Evolutionary conservation across 306 rosid genomes (phyloP).

Genomic region (Acacia melanoxylon): DNA sequence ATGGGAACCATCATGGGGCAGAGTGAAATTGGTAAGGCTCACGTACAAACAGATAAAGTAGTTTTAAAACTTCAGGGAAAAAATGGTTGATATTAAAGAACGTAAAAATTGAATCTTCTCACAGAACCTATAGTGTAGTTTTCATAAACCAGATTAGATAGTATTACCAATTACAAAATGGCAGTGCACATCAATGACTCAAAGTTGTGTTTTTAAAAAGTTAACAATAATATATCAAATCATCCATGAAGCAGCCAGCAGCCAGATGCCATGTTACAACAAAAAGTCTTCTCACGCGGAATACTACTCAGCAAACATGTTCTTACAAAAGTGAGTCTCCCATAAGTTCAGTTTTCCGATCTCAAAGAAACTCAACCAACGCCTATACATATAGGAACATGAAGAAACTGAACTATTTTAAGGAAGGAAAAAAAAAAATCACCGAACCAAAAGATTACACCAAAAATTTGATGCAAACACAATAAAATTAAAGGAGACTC

Average conservation of each 20-base stretch:
- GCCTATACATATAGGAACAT: background rate
- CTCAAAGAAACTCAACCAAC: background rate
- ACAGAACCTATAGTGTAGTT: background rate
- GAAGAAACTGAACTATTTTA: background rate
- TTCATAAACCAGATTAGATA: constrained; percentile 1
- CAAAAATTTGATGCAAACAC: constrained; percentile 1
- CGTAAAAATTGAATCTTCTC: background rate
- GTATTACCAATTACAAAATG: constrained; percentile 7
- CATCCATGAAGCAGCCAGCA: background rate
- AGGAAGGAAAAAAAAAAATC: background rate
- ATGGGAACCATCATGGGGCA: constrained; percentile 10
- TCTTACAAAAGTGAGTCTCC: background rate
- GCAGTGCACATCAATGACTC: background rate
- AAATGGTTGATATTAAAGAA: background rate
- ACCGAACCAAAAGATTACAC: background rate
- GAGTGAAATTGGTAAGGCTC: background rate
- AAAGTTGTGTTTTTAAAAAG: background rate
- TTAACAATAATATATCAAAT: background rate
- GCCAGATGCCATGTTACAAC: background rate
- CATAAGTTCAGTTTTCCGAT: constrained; percentile 2
- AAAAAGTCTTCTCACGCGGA: background rate
- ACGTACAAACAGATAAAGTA: background rate
- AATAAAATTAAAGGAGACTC: constrained; percentile 10
- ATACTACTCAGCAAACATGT: background rate
- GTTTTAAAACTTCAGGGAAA: background rate